phyloP scores from a whole-genome alignment of 805 yeast genomes.

The Candida insectalens region DNA sequence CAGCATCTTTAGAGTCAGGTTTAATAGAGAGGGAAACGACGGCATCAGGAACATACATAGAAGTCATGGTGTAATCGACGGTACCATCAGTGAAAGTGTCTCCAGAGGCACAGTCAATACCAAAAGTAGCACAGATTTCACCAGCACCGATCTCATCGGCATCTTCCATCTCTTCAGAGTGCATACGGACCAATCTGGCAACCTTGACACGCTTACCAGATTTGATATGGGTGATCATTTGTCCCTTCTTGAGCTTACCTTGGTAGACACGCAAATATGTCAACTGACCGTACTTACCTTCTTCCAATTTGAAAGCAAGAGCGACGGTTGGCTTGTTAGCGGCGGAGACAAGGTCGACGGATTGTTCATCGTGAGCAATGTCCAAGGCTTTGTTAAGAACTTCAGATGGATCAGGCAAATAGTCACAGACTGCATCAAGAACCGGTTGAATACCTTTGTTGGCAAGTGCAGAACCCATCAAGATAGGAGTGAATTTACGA shows the following conservation, averaged over 20 bases:
- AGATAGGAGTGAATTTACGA: slow-evolving; percentile 95
- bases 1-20: slow-evolving; percentile 79
- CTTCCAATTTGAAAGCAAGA: slow-evolving; percentile 97
- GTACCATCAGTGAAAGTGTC: slow-evolving; percentile 91
- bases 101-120: slow-evolving; percentile 98
- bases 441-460: slow-evolving; percentile 94
- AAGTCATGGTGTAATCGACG: slow-evolving; percentile 79
- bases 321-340: slow-evolving; percentile 80
- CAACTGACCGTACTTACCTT: slow-evolving; percentile 95
- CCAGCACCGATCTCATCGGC: slow-evolving; percentile 94
- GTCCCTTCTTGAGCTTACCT: slow-evolving; percentile 88
- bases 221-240: slow-evolving; percentile 79
- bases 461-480: slow-evolving; percentile 98
- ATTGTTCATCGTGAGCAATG: slow-evolving; percentile 48
- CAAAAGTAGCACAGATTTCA: slow-evolving; percentile 98
- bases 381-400: slow-evolving; percentile 87
- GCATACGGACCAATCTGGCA: slow-evolving; percentile 94
- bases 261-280: slow-evolving; percentile 96
- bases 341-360: slow-evolving; percentile 68
- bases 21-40: slow-evolving; percentile 87
- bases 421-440: slow-evolving; percentile 91
- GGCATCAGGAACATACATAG: slow-evolving; percentile 98
- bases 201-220: slow-evolving; percentile 91
- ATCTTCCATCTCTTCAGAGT: slow-evolving; percentile 98
- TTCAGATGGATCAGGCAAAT: slow-evolving; percentile 92